Base-by-base conservation (phyloP, 1,284 basidiomycete genomes). In the Omphalotus olearius region DNA sequence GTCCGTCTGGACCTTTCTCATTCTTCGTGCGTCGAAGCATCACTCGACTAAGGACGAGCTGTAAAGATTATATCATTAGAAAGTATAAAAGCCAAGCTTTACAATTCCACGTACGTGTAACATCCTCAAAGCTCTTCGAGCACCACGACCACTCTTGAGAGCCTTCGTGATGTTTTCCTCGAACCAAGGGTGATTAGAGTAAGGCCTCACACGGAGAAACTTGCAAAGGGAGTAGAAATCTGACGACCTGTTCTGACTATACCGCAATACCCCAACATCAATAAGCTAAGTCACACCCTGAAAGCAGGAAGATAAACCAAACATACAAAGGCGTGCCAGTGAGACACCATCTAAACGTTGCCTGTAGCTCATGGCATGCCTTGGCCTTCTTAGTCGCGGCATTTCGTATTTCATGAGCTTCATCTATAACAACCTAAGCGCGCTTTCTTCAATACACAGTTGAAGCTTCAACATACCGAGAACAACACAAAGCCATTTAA, bases 271-370 rank as follows among this genome's bases (percentile, higher is more conserved):
- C 23, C 3, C 3, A 23, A 23, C 23, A 5, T 23, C 13, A 14
- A 30, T 43, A 11, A 23, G 26, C 35, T 3, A 4, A 23, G 17
- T n/a, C 33, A 13, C 5, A 20, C 4, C 36, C 9, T n/a, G 6
- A 35, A 18, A n/a, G n/a, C 3, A 39, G 5, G 3, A 25, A 33
- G 30, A 10, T 33, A 2, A 33, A 33, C 30, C 2, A 13, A 9
- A 44, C 46, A 26, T 25, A 55, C 53, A 55, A 16, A 10, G 53
- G 53, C 13, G 53, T 55, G 2, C 50, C 53, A 25, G 53, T 51
- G 3, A 55, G 18, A 18, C 50, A 47, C 53, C 53, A 55, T 17
- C 30, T 26, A 14, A 45, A 52, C 2, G 33, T 47, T 1, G 50
- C 46, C 16, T 44, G 18, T 10, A 55, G 16, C 14, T 18, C 46